These are phyloP conservation scores for Agastache rugosa DNA, from an alignment of 257 asterid genomes.

Conservation along the genomic window DNA sequence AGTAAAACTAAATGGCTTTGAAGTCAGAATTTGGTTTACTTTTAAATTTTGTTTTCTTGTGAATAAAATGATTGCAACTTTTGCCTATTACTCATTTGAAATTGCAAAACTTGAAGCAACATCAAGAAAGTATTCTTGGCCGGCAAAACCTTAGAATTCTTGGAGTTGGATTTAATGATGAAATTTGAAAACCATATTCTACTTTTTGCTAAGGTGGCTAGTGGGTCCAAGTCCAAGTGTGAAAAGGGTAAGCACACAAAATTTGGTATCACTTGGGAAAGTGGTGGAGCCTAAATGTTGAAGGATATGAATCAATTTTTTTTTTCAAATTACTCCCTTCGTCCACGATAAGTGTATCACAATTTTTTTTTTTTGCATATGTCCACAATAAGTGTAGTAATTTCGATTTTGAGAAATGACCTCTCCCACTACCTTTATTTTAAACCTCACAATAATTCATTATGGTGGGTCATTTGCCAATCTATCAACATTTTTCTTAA, in stretches of 20 bases:
- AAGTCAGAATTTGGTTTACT: constrained; percentile 11
- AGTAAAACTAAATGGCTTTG: constrained; percentile 7
- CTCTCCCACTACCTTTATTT: too few relatives aligned
- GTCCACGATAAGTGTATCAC: too few relatives aligned
- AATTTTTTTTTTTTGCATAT: too few relatives aligned
- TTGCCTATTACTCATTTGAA: constrained; percentile 22
- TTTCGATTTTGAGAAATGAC: too few relatives aligned
- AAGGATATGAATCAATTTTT: too few relatives aligned
- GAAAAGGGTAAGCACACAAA: background rate
- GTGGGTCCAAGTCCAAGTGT: constrained; percentile 3
- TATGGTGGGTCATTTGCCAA: too few relatives aligned
- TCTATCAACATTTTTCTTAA: too few relatives aligned
- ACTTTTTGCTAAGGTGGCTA: constrained; percentile 8
- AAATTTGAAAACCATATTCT: constrained; percentile 11
- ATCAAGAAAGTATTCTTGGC: constrained; percentile 25
- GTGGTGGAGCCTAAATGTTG: too few relatives aligned
- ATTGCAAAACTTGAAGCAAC: constrained; percentile 37
- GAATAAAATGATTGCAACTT: constrained; percentile 35
- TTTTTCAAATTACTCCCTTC: too few relatives aligned
- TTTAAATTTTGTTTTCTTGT: constrained; percentile 4
- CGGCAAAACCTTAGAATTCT: constrained; percentile 22
- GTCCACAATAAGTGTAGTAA: too few relatives aligned
- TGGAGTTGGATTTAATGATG: constrained; percentile 6
- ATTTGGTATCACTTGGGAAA: background rate
- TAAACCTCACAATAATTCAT: too few relatives aligned